Evolutionary conservation across 345 rosid genomes (phyloP), one percentile per base, ranked within the genome.

Genomic region (Gossypium australe): DNA sequence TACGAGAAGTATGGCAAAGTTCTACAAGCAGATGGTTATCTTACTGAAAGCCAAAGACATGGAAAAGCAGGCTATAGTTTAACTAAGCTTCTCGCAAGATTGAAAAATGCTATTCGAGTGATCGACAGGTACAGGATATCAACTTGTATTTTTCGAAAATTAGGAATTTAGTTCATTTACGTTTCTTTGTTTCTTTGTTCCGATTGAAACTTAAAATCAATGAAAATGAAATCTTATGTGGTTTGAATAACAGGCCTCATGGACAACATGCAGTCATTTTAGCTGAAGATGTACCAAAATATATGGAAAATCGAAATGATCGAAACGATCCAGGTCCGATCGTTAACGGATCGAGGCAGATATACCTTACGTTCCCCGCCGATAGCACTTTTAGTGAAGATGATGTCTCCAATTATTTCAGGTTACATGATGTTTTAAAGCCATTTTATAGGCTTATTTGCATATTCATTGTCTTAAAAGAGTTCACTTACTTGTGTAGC

Each of bases 1-100:
- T 86, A 82, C 45, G 94, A 86, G 47, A 90, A 82, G 59, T 88
- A 82, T 60, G 88, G 92, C 7, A 90, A 84, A 80, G 80, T 82
- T 63, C 87, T 90, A 71, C 94, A 84, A 67, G 92, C 89, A 3
- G 92, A 88, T 3, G 92, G 94, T 12, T 90, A 90, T 74, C 90
- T 88, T 29, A 83, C 92, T 1, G 94, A 88, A 76, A 90, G 94
- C 81, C 94, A 88, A 78, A 81, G 94, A 34, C 90, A 90, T 47
- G 94, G 94, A 20, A 88, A 85, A 75, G 83, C 88, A 38, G 92
- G 94, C 60, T 87, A 84, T 55, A 88, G 89, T 75, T 76, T 90
- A 76, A 90, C 94, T 0, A 86, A 85, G 78, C 94, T 88, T 74
- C 89, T 90, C 43, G 89, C 89, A 16, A 63, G 90, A 75, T 44